phyloP scores from a whole-genome alignment of 2,329 filamentous ascomycete genomes.

The Pseudocercospora cruenta region DNA sequence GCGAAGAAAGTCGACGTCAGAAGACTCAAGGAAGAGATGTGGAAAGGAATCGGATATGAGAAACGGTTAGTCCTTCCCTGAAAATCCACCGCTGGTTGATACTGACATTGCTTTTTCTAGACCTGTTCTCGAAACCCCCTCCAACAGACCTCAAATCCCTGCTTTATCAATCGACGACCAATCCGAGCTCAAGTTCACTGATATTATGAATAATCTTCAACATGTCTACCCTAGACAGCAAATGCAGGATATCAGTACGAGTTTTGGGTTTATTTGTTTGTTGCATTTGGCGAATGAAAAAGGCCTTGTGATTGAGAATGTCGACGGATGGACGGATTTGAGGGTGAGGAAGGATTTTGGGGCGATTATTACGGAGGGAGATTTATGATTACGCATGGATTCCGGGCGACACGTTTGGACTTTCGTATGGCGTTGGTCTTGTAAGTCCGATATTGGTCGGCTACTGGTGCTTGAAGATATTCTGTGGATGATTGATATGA shows the following conservation, averaged over 20 bases:
- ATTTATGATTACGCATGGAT: too few species aligned
- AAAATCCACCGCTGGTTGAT: background rate
- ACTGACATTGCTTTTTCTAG: background rate
- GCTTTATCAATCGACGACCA: slow-evolving; percentile 43
- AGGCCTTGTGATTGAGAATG: slow-evolving; percentile 74
- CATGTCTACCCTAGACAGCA: slow-evolving; percentile 80
- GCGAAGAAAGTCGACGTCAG: slow-evolving; percentile 70
- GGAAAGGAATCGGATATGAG: slow-evolving; percentile 62
- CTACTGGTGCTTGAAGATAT: too few species aligned
- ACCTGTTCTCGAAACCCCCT: slow-evolving; percentile 7
- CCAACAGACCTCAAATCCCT: slow-evolving; percentile 28
- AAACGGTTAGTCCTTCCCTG: slow-evolving; percentile 25
- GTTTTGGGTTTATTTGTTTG: slow-evolving; percentile 87
- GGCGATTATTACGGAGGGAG: slow-evolving; percentile 32
- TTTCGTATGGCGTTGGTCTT: too few species aligned
- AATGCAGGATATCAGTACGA: slow-evolving; percentile 94
- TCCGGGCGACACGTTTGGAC: too few species aligned
- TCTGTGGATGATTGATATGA: too few species aligned
- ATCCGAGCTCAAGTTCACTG: slow-evolving; percentile 76
- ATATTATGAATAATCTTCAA: slow-evolving; percentile 87
- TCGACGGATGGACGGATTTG: slow-evolving; percentile 55
- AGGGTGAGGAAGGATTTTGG: slow-evolving; percentile 51
- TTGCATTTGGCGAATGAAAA: slow-evolving; percentile 93
- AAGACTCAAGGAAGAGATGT: slow-evolving; percentile 67
- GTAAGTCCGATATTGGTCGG: too few species aligned